Base-by-base conservation (phyloP, 2,329 filamentous ascomycete species). In the Dothidotthia symphoricarpi region DNA sequence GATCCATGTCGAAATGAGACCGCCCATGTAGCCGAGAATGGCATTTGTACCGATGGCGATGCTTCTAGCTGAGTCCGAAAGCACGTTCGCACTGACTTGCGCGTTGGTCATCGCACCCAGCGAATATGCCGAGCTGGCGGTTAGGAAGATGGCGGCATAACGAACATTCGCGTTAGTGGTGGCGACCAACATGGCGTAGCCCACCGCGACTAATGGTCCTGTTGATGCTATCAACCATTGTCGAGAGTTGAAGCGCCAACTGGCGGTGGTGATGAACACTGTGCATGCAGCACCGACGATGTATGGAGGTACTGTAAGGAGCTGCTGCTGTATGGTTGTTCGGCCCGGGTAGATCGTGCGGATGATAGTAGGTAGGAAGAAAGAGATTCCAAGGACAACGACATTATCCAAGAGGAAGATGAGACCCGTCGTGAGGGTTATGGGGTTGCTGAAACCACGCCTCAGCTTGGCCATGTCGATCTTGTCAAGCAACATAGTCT, bases 21-120 rank as follows among this genome's bases (percentile, higher is more conserved):
- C 83, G 2, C 83, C 83, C 13, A 86, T 59, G 37, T 85, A 85
- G 22, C 82, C 83, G 16, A 84, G 68, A 80, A 86, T 85, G 51
- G 85, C 47, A 24, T 49, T 51, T 14, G 45, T 47, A 6, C 46
- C 45, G n/a, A 53, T 47, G 1, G 47, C 47, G 11, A 36, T 46
- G 22, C 25, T 39, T 24, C 82, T 74, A 0, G 82, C 79, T 0
- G 82, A 83, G 49, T 87, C 83, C 4, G 77, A 79, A 6, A 85
- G 74, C 0, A 86, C 81, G 46, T 86, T 86, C n/a, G 82, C 82
- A 0, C 79, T 76, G 0, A 77, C 78, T 43, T 85, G 75, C 0
- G 81, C 82, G 43, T 83, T 85, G 39, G 74, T 75, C 13, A 86
- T 71, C 0, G 81, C 72, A 0, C 81, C 82, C 24, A 78, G 72